A percentile compares a stretch with the other conserved stretches of the same genome.
Conservation (phyloP, 192 early-diverging fungal species). For the Rhizoclosmatium sp. region DNA sequence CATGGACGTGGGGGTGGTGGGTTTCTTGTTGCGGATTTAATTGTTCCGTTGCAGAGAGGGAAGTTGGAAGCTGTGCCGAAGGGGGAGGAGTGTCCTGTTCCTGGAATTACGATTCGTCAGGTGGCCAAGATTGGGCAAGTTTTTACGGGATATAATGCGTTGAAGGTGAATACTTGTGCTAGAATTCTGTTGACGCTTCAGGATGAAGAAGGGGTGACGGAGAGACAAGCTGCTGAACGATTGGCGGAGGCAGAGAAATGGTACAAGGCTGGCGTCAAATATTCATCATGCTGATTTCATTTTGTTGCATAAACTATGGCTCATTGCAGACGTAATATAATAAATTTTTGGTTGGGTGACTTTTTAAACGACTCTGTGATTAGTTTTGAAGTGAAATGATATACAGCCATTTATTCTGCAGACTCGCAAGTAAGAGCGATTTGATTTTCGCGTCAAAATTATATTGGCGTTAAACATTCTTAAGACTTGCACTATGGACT, state of each 20-base stretch:
- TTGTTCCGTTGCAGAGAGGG: conserved; percentile 45
- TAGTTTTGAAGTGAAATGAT: too few relatives aligned
- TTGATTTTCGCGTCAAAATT: too few relatives aligned
- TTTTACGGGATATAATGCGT: conserved; percentile 50
- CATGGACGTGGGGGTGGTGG: not conserved
- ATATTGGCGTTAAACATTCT: too few relatives aligned
- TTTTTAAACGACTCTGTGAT: too few relatives aligned
- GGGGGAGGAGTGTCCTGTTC: conserved; percentile 33
- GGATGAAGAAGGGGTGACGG: conserved; percentile 31
- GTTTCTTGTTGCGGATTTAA: conserved; percentile 43
- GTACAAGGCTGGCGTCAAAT: conserved; percentile 36
- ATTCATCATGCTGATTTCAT: not conserved
- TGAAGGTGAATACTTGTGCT: conserved; percentile 49
- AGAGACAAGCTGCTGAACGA: conserved; percentile 12
- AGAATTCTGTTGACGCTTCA: conserved; percentile 34
- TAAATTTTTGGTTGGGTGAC: too few relatives aligned
- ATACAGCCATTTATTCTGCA: too few relatives aligned
- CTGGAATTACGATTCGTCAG: conserved; percentile 36
- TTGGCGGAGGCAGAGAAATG: conserved; percentile 40
- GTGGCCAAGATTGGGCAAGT: conserved; percentile 38
- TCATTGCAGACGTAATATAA: too few relatives aligned
- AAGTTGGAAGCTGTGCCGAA: conserved; percentile 39
- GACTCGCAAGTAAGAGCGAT: too few relatives aligned
- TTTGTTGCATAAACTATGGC: too few relatives aligned
- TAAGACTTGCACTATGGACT: too few relatives aligned